Percentiles rank a stretch among this genome's conserved stretches.
These are phyloP conservation scores for Botrytis byssoidea DNA, from an alignment of 2,329 filamentous ascomycete genomes.

Conservation along the genomic window DNA sequence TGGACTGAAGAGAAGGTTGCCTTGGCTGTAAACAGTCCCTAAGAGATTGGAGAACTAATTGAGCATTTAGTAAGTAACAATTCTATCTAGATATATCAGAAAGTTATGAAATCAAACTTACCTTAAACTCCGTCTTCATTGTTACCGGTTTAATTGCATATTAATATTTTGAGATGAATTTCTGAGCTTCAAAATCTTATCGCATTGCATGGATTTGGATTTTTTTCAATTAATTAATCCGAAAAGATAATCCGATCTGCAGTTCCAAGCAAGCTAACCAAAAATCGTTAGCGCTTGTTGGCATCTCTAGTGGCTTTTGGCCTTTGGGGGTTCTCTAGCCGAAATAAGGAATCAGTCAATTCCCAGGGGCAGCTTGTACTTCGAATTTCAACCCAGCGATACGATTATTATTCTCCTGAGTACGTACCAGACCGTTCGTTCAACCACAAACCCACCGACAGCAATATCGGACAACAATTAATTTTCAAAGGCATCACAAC, in stretches of 20 bases:
- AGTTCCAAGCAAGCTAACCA: neutral
- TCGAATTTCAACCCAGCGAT: constrained; percentile 19
- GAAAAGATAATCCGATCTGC: constrained; percentile 23
- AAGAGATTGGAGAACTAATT: constrained; percentile 92
- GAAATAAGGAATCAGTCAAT: constrained; percentile 17
- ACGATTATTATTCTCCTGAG: constrained; percentile 19
- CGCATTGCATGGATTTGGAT: constrained; percentile 15
- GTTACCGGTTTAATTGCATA: constrained; percentile 41
- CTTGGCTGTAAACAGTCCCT: constrained; percentile 96
- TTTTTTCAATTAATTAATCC: constrained; percentile 22
- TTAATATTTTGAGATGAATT: constrained; percentile 19
- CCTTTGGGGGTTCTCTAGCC: constrained; percentile 15
- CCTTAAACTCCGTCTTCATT: constrained; percentile 99
- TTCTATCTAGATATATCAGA: neutral
- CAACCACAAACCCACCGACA: constrained; percentile 10
- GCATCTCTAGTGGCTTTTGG: constrained; percentile 9
- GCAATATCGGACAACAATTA: constrained; percentile 13
- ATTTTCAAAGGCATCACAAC: constrained; percentile 4
- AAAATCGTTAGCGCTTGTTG: neutral
- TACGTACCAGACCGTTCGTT: constrained; percentile 7
- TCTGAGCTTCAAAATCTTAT: constrained; percentile 20
- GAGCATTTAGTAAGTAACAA: constrained; percentile 32
- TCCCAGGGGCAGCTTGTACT: constrained; percentile 21
- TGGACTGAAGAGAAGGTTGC: constrained; percentile 93
- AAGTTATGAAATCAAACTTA: constrained; percentile 42